Evolutionary conservation across 495 filamentous ascomycete species (phyloP).

Genomic region (Parathielavia appendiculata): DNA sequence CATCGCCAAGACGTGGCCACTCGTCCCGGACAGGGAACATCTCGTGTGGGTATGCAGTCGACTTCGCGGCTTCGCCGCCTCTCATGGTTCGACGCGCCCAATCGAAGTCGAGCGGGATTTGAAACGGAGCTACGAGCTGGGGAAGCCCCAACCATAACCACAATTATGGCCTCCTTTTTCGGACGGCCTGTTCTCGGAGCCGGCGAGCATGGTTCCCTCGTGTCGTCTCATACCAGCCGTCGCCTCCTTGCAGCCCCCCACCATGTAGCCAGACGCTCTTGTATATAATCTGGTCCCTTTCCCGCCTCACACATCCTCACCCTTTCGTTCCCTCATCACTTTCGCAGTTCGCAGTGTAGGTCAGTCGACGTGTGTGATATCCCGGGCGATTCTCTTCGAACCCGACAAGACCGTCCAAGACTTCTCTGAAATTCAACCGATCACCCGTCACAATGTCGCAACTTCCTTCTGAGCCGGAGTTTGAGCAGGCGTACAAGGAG

Average conservation of each 20-base stretch:
- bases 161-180: slow-evolving; percentile 1
- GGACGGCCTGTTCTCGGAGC: slow-evolving; percentile 13
- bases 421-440: not conserved
- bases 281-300: slow-evolving; percentile 19
- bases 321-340: slow-evolving; percentile 4
- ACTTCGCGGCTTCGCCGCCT: slow-evolving; percentile 12
- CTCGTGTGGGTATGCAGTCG: slow-evolving; percentile 10
- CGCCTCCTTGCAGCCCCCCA: slow-evolving; percentile 10
- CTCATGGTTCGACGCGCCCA: not conserved
- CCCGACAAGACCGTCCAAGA: slow-evolving; percentile 5
- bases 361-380: slow-evolving; percentile 18
- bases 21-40: slow-evolving; percentile 17
- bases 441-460: slow-evolving; percentile 62
- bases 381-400: slow-evolving; percentile 1
- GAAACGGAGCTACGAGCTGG: slow-evolving; percentile 16
- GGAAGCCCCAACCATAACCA: not conserved
- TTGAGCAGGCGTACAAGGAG: slow-evolving; percentile 98
- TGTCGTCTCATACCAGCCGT: not conserved
- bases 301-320: slow-evolving; percentile 9
- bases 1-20: slow-evolving; percentile 24
- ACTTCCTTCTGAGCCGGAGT: slow-evolving; percentile 86
- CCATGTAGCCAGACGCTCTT: not conserved
- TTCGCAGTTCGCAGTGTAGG: slow-evolving; percentile 12
- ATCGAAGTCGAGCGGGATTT: slow-evolving; percentile 3
- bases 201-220: slow-evolving; percentile 1